These are phyloP conservation scores for Pogostemon cablin DNA, from an alignment of 257 asterid species.

Conservation along the genomic window DNA sequence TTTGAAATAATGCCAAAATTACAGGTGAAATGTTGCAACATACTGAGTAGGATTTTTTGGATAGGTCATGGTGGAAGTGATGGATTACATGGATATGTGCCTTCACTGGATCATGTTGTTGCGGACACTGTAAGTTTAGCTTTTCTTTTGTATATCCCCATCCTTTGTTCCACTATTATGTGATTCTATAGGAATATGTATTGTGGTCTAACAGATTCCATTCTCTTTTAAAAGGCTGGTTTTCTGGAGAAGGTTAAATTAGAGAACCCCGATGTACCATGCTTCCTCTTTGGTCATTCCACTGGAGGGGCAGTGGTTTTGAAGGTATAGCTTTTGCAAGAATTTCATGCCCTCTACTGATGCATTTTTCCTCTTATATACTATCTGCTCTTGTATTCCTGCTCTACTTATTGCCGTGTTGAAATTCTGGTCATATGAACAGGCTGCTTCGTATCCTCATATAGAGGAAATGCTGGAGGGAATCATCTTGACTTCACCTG, in stretches of 20 bases:
- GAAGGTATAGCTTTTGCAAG: slow-evolving; percentile 57
- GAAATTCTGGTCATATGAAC: slow-evolving; percentile 30
- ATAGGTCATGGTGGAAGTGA: slow-evolving; percentile 99
- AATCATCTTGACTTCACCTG: slow-evolving; percentile 93
- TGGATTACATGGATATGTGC: slow-evolving; percentile 99
- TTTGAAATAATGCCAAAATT: not conserved
- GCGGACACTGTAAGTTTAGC: slow-evolving; percentile 85
- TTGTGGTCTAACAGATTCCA: slow-evolving; percentile 13
- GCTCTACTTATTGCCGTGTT: slow-evolving; percentile 18
- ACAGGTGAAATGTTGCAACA: not conserved
- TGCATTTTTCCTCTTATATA: not conserved
- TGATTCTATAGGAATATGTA: slow-evolving; percentile 12
- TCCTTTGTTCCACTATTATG: slow-evolving; percentile 11
- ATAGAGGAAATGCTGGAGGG: slow-evolving; percentile 90
- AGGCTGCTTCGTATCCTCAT: slow-evolving; percentile 86
- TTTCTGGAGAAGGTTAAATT: slow-evolving; percentile 70
- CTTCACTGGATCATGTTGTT: slow-evolving; percentile 95
- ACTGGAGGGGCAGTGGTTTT: slow-evolving; percentile 98
- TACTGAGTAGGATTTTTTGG: slow-evolving; percentile 24
- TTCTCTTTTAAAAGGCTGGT: slow-evolving; percentile 55
- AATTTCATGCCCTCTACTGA: not conserved
- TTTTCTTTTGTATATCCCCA: not conserved
- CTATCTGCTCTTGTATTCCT: not conserved
- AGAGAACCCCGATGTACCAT: slow-evolving; percentile 81
- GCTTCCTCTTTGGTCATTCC: slow-evolving; percentile 97